Evolutionary conservation across 2,329 filamentous ascomycete species (phyloP).

Genomic region (Fusarium piperis): DNA sequence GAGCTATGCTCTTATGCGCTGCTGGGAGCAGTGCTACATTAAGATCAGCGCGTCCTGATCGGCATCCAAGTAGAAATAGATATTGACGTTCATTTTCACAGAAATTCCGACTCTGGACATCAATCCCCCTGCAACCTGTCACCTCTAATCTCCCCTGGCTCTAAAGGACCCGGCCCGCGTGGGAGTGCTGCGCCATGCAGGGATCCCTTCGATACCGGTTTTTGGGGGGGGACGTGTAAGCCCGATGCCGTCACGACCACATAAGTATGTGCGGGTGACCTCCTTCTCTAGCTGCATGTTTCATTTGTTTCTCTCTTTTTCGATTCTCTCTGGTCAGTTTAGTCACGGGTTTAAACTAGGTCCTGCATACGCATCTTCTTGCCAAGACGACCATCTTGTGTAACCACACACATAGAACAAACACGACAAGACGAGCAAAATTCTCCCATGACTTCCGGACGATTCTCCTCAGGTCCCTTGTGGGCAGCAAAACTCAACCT

Average conservation of each 20-base stretch:
- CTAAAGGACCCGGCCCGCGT: background rate
- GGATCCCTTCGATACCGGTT: background rate
- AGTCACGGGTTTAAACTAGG: background rate
- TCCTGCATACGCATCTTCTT: background rate
- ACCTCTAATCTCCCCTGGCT: background rate
- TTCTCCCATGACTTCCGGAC: background rate
- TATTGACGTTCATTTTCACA: too few species aligned
- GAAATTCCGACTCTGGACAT: too few species aligned
- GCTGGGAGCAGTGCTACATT: too few species aligned
- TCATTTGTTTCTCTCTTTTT: background rate
- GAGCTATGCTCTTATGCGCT: too few species aligned
- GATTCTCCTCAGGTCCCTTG: background rate
- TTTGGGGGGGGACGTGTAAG: background rate
- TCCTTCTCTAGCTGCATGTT: background rate
- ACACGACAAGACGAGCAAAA: background rate
- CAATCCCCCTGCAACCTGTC: too few species aligned
- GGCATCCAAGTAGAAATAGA: too few species aligned
- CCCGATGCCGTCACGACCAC: background rate
- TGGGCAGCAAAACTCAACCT: conserved; percentile 21
- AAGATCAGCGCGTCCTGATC: too few species aligned
- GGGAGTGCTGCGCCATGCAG: background rate
- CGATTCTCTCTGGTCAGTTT: background rate
- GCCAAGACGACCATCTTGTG: background rate
- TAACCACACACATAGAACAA: background rate
- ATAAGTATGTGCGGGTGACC: background rate